Conservation (phyloP, 208 protist genomes). For the Trypanosoma platydactyli region DNA sequence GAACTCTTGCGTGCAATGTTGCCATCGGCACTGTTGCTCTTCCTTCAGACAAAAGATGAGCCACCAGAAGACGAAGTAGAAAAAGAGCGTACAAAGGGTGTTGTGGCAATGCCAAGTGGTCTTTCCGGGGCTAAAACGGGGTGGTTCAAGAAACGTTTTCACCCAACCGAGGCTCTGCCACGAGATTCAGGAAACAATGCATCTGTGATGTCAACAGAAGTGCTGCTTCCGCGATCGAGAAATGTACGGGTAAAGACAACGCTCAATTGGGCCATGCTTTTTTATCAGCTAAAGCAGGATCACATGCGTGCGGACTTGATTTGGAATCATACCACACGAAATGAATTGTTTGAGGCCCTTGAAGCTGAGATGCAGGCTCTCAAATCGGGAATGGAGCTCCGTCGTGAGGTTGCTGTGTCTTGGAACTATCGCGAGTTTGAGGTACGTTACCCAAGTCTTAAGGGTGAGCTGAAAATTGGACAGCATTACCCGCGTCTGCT, state of each 20-base stretch:
- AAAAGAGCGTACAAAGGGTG: conserved; percentile 41
- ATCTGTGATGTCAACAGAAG: conserved; percentile 16
- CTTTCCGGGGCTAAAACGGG: conserved; percentile 69
- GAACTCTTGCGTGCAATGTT: conserved; percentile 89
- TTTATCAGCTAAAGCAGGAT: conserved; percentile 83
- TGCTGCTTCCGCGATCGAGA: conserved; percentile 19
- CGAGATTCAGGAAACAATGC: neutral
- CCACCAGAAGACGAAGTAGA: conserved; percentile 58
- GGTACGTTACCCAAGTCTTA: conserved; percentile 87
- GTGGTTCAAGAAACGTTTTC: conserved; percentile 83
- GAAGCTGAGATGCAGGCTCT: conserved; percentile 83
- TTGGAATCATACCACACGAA: conserved; percentile 92
- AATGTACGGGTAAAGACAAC: conserved; percentile 55
- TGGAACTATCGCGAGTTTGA: conserved; percentile 96
- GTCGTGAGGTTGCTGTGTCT: conserved; percentile 39
- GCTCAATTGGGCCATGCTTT: conserved; percentile 93
- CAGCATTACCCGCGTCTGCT: conserved; percentile 89
- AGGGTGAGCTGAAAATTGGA: conserved; percentile 87
- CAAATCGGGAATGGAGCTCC: conserved; percentile 44
- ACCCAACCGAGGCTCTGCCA: conserved; percentile 41
- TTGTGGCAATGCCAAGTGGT: conserved; percentile 53
- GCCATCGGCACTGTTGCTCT: conserved; percentile 80
- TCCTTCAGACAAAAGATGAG: conserved; percentile 77
- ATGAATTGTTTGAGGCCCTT: conserved; percentile 84
- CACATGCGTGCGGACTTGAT: conserved; percentile 90